Percentiles rank a stretch among this genome's conserved stretches.
Conservation (phyloP, 306 rosid genomes). For the Castanospermum australe region DNA sequence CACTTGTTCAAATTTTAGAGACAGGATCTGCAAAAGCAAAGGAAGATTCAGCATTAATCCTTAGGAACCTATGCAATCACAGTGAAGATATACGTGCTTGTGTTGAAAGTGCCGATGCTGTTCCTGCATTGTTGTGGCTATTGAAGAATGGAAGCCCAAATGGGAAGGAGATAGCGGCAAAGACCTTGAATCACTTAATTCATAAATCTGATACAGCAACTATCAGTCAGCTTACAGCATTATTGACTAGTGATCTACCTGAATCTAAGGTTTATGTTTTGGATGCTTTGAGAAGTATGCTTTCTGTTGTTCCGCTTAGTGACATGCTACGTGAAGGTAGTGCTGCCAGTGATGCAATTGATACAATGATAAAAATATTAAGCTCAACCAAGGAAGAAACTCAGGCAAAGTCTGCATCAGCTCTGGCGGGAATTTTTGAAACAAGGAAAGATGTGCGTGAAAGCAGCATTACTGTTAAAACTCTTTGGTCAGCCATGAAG, state of each 20-base stretch:
- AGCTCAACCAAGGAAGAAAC: slow-evolving; percentile 88
- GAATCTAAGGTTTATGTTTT: slow-evolving; percentile 90
- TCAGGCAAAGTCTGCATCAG: slow-evolving; percentile 91
- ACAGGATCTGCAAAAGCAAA: slow-evolving; percentile 94
- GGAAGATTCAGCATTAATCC: slow-evolving; percentile 97
- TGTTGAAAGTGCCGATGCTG: slow-evolving; percentile 99
- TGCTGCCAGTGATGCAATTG: slow-evolving; percentile 91
- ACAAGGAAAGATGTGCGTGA: slow-evolving; percentile 88
- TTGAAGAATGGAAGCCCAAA: slow-evolving; percentile 96
- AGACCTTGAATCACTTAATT: slow-evolving; percentile 92
- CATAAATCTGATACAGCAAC: slow-evolving; percentile 96
- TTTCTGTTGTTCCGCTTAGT: slow-evolving; percentile 84
- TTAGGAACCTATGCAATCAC: slow-evolving; percentile 92
- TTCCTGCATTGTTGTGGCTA: slow-evolving; percentile 95
- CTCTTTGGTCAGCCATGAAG: slow-evolving; percentile 70
- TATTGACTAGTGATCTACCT: slow-evolving; percentile 92
- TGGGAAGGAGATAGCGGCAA: slow-evolving; percentile 98
- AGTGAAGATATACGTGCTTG: slow-evolving; percentile 99
- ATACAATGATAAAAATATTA: slow-evolving; percentile 86
- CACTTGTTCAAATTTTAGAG: slow-evolving; percentile 97
- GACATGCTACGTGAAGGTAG: slow-evolving; percentile 93
- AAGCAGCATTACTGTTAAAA: slow-evolving; percentile 81
- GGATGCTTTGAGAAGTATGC: slow-evolving; percentile 97
- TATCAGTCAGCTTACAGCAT: slow-evolving; percentile 94
- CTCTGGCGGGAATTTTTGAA: slow-evolving; percentile 91